A percentile compares a stretch with the other conserved stretches of the same genome.
Evolutionary conservation across 441 rosid species (phyloP).

Genomic region (Arabidopsis lyrata): DNA sequence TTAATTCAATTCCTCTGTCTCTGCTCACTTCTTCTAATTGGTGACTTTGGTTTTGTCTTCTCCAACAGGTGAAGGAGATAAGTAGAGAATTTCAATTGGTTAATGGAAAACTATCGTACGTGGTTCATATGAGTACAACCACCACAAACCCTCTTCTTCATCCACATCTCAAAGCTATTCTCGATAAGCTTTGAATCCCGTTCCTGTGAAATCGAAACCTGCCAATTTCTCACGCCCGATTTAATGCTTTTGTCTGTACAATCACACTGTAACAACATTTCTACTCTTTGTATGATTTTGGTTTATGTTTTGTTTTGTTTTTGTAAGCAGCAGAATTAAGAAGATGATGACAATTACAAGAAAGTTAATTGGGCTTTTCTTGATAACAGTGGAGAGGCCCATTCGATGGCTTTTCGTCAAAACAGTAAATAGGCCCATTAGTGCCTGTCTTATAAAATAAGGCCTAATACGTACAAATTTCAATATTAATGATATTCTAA

Average conservation of each 20-base stretch:
- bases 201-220: background rate
- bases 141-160: constrained; percentile 58
- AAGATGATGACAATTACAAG: background rate
- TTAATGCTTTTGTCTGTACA: background rate
- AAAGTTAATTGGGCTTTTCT: background rate
- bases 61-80: constrained; percentile 63
- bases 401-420: background rate
- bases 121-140: constrained; percentile 68
- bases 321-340: background rate
- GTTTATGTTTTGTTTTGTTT: no score
- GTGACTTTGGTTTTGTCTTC: background rate
- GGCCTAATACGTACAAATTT: background rate
- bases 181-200: constrained; percentile 53
- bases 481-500: background rate
- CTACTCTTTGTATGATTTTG: constrained; percentile 1
- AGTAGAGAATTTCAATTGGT: constrained; percentile 57
- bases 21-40: background rate
- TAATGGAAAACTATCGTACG: constrained; percentile 60
- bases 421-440: background rate
- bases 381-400: background rate
- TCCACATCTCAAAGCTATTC: constrained; percentile 66
- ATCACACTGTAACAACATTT: background rate
- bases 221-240: background rate
- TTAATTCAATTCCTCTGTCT: background rate
- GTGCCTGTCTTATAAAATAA: background rate